Base-by-base conservation (phyloP, 176 grass and related monocot genomes). In the Carex parvula region DNA sequence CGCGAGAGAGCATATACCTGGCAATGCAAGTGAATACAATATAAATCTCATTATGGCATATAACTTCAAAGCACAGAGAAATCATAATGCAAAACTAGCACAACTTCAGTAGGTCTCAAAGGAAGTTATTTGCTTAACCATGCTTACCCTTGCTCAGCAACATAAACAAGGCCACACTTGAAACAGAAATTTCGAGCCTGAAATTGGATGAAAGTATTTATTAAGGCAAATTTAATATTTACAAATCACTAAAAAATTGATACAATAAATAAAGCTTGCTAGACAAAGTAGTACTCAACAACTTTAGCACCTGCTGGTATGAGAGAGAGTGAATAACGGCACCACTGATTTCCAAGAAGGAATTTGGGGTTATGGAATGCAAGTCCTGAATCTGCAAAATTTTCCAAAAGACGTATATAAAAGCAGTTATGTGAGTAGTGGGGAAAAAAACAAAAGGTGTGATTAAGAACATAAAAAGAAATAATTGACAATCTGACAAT, bases 131-230 rank as follows among this genome's bases (percentile, higher is more conserved):
- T 77, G 22, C 14, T 77, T 55, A 56, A 17, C 22, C 48, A 55
- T 66, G 63, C 88, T 88, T 91, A 99, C 96, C 96, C 96, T 84
- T 93, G 88, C 68, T 99, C 96, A 18, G 93, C 96, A 90, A 99
- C 96, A 90, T 99, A 95, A 73, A 99, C 96, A 29, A 99, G 96
- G 82, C 93, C 96, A 79, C 96, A 99, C 91, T 99, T 95, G 88
- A 99, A 99, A 60, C 96, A 89, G 60, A 99, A 99, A 85, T 99
- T 99, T 87, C 96, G 86, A 79, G 93, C 96, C 96, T 99, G 89
- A 87, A 89, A 85, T 67, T 52, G 16, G 26, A 91, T 46, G 68
- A 69, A 53, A 69, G 17, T 5, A 53, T 83, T 26, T 50, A 33
- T 56, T 67, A 64, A 87, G 39, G 7, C 65, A 60, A 81, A 75